Evolutionary conservation across 768 basidiomycete species (phyloP).

Genomic region (Mrakia blollopis): DNA sequence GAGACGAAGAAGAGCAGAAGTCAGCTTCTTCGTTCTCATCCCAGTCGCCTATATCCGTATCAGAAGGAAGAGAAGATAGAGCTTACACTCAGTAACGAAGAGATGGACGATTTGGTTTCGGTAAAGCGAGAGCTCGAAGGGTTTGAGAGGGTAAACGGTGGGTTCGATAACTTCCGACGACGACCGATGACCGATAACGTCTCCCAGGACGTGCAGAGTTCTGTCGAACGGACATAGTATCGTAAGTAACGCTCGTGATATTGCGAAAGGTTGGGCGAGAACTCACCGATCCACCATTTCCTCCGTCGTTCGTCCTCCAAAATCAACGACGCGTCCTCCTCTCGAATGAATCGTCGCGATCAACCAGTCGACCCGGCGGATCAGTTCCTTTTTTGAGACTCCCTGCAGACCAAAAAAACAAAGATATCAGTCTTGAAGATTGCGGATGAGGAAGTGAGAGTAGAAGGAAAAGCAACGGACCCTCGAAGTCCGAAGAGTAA

Average conservation of each 20-base stretch:
- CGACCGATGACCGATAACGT: slow-evolving; percentile 34
- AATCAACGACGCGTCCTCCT: slow-evolving; percentile 36
- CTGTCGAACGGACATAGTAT: background rate
- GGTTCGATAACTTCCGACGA: slow-evolving; percentile 35
- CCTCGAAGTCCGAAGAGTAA: slow-evolving; percentile 35
- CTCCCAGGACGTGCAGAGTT: slow-evolving; percentile 35
- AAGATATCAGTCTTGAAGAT: background rate
- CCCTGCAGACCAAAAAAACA: slow-evolving; percentile 12
- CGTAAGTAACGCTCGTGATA: no score
- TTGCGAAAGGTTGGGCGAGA: no score
- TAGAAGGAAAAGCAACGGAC: slow-evolving; percentile 13
- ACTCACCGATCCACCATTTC: slow-evolving; percentile 36
- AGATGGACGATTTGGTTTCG: slow-evolving; percentile 38
- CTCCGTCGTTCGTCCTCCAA: slow-evolving; percentile 33
- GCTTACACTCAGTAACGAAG: slow-evolving; percentile 36
- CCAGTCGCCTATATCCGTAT: no score
- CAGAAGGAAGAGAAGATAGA: background rate
- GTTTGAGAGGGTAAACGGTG: slow-evolving; percentile 35
- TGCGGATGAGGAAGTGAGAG: background rate
- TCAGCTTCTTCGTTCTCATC: background rate
- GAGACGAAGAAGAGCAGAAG: background rate
- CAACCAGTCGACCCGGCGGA: slow-evolving; percentile 36
- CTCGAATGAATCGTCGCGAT: slow-evolving; percentile 33
- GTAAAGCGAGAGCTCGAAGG: slow-evolving; percentile 37
- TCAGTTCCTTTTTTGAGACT: slow-evolving; percentile 36